phyloP scores from a whole-genome alignment of 352 stramenopile species.

The Pelagophyceae sp. region DNA sequence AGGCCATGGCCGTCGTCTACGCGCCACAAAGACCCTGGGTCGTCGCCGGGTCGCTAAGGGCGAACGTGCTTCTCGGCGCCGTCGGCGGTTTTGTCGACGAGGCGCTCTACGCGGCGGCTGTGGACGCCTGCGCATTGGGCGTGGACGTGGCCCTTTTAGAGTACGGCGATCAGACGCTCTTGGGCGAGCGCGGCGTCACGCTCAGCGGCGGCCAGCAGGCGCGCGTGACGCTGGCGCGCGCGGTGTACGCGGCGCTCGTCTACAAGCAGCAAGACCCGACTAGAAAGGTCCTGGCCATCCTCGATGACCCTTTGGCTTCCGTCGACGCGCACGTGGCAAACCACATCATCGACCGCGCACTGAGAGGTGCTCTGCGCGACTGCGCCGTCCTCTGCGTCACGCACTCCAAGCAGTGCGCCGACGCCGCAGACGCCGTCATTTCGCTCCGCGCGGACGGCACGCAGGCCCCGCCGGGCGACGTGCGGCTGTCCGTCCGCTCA shows the following conservation, averaged over 20 bases:
- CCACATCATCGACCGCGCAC: slow-evolving; percentile 68
- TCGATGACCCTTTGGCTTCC: slow-evolving; percentile 7
- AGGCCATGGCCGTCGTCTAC: background rate
- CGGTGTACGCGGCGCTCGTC: slow-evolving; percentile 50
- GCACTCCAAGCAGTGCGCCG: slow-evolving; percentile 25
- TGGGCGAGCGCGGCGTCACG: slow-evolving; percentile 25
- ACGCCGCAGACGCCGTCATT: slow-evolving; percentile 47
- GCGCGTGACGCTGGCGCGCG: slow-evolving; percentile 60
- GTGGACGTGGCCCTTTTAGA: slow-evolving; percentile 15
- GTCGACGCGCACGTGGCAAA: slow-evolving; percentile 46
- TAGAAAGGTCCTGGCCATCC: background rate
- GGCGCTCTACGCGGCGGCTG: slow-evolving; percentile 9
- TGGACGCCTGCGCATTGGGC: slow-evolving; percentile 11
- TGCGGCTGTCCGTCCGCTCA: too few relatives aligned
- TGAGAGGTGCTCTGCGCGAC: slow-evolving; percentile 52
- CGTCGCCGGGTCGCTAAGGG: slow-evolving; percentile 80
- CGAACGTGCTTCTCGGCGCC: slow-evolving; percentile 89
- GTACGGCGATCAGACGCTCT: slow-evolving; percentile 1
- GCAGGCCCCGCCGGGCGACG: background rate
- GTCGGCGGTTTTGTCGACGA: background rate
- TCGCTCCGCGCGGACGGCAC: slow-evolving; percentile 31
- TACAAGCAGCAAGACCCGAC: too few relatives aligned
- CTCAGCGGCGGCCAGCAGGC: slow-evolving; percentile 40
- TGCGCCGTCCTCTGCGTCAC: slow-evolving; percentile 62
- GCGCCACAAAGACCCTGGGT: slow-evolving; percentile 67